Evolutionary conservation across 805 yeast species (phyloP), one percentile per base, ranked within the genome.

Genomic region (Yarrowia sp.): DNA sequence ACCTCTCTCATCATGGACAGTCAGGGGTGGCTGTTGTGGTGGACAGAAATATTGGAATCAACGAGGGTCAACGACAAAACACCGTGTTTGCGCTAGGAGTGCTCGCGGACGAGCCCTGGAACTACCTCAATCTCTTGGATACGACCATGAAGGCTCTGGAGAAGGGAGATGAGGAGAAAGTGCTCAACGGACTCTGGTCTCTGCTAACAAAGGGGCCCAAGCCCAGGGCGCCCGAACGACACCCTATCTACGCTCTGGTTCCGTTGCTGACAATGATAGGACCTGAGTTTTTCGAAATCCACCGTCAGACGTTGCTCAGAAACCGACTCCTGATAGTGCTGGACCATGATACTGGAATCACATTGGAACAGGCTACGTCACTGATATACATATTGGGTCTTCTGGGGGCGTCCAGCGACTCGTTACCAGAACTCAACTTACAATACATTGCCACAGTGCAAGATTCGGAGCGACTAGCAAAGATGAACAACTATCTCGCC

Each of bases 21-120:
- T 7, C 40, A 6, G 63, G 63, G 5, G 63, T 43, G 30, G 63
- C 63, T 14, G 63, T 41, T 12, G 51, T 58, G 22, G 51, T 41
- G 28, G 63, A 58, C 51, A 14, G 49, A 12, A 30, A 58, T 22
- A 30, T 30, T 21, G 40, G 51, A 12, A 30, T 19, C 33, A 58
- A 41, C 10, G 40, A 58, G 6, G 49, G 41, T n/a, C 41, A 58
- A 24, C 46, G 63, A 4, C 24, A 5, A 21, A 58, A 58, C 41
- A 58, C 51, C 9, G 63, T 58, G 41, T 58, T 41, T 32, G 63
- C 63, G 28, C 63, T 58, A 2, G 63, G 63, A 30, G 63, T 58
- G 41, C 51, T 58, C 10, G 40, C 41, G 17, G 63, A 58, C 30
- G 41, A 58, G 38, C 51, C 63, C 5, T 58, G 63, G 63, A 58